Conservation (phyloP, 352 stramenopile genomes). For the Pelagophyceae sp. region DNA sequence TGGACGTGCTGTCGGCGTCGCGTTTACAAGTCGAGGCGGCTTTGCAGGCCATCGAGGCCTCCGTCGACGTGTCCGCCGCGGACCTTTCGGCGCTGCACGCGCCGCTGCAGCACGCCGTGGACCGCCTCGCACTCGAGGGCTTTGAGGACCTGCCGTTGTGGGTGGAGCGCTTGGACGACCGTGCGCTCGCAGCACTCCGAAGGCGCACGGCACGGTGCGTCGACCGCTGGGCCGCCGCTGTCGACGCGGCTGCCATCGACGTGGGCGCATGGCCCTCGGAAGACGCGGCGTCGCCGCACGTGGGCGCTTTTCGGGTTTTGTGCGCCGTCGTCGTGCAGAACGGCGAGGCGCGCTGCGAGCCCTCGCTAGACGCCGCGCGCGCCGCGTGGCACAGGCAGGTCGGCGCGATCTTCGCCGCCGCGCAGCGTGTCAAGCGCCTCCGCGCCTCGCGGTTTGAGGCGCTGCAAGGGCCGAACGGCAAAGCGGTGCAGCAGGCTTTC, state of each 20-base stretch:
- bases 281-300: neutral
- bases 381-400: neutral
- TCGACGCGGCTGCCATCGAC: neutral
- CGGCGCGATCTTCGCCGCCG: neutral
- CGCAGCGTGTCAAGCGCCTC: neutral
- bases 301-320: neutral
- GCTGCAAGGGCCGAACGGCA: neutral
- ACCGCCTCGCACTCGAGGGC: constrained; percentile 84
- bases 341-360: neutral
- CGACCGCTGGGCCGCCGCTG: neutral
- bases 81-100: constrained; percentile 57
- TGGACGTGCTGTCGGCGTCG: constrained; percentile 87
- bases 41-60: constrained; percentile 55
- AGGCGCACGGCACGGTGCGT: constrained; percentile 50
- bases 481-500: too few relatives aligned
- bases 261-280: neutral
- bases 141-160: constrained; percentile 83
- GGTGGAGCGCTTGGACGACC: constrained; percentile 74
- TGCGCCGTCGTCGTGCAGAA: neutral
- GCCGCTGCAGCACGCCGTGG: constrained; percentile 78
- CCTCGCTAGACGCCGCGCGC: neutral
- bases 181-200: constrained; percentile 69
- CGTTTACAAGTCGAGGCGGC: constrained; percentile 78
- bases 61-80: constrained; percentile 46
- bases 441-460: constrained; percentile 13